Base-by-base conservation (phyloP, 768 basidiomycete genomes). In the Phanerochaete sordida region DNA sequence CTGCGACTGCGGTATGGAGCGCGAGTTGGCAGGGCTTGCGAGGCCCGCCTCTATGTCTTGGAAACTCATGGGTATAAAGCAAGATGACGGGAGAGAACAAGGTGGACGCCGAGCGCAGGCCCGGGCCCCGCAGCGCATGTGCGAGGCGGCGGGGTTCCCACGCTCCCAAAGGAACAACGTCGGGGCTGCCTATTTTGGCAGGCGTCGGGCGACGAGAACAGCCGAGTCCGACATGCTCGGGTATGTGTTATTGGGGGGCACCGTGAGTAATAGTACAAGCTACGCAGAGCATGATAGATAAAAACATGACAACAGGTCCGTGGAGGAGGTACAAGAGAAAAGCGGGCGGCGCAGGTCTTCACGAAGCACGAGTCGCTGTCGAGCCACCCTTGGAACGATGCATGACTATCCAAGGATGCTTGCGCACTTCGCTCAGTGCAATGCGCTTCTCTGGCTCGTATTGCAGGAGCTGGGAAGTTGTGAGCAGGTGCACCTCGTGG, bases 331-430 rank as follows among this genome's bases (percentile, higher is more conserved):
- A 44, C 1, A 24, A 31, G 56, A 45, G 55, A 43, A 57, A 47
- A 24, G 7, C 12, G 27, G 5, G 19, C 11, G 7, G 27, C 49
- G 27, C 8, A 51, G 27, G 21, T 16, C 16, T 28, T 57, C 56
- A 57, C 47, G 56, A 57, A 31, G 56, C 45, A 23, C 56, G 56
- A 11, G 44, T 19, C 12, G 56, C 26, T 6, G 60, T 57, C 43
- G 61, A 57, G 23, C 47, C 27, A 11, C 35, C 46, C 66, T 83
- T 86, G 5, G 84, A 80, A 33, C 86, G 77, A 63, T 89, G 80
- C 67, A 80, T 88, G 26, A 86, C 74, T 49, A 98, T 88, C 93
- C 95, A 98, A 11, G 93, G 93, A 68, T 96, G 95, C 3, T 77
- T 77, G 27, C 86, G 77, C 30, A 93, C 95, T 16, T 93, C 86